A percentile compares a stretch with the other conserved stretches of the same genome.
Conservation (phyloP, 1,139 yeast species). For the Saccharomycopsis hybrid region DNA sequence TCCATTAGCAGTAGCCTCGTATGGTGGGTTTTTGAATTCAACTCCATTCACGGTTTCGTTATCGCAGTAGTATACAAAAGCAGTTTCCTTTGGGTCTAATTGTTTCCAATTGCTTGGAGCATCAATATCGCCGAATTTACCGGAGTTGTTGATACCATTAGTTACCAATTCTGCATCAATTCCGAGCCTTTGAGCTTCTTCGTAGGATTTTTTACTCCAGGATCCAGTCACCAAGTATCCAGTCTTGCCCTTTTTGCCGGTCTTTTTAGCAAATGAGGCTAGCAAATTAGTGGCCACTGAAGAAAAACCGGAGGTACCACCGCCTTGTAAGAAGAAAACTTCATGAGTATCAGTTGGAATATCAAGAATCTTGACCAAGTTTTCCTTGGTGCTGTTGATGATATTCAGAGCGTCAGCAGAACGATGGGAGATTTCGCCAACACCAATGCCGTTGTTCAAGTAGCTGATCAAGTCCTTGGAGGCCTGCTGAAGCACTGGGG, state of each 20-base stretch:
- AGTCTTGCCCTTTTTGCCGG: slow-evolving; percentile 69
- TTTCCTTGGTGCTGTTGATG: slow-evolving; percentile 68
- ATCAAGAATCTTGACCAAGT: slow-evolving; percentile 53
- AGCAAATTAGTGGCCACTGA: slow-evolving; percentile 76
- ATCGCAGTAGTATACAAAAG: slow-evolving; percentile 87
- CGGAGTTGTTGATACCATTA: slow-evolving; percentile 48
- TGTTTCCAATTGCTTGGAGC: slow-evolving; percentile 55
- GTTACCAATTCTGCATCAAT: slow-evolving; percentile 65
- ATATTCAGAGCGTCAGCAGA: slow-evolving; percentile 74
- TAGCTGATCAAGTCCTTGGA: slow-evolving; percentile 74
- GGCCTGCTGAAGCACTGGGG: slow-evolving; percentile 77
- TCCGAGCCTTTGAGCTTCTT: slow-evolving; percentile 83
- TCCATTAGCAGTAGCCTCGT: slow-evolving; percentile 52
- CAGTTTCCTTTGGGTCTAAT: slow-evolving; percentile 47
- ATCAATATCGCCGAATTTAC: slow-evolving; percentile 64
- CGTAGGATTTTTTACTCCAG: slow-evolving; percentile 85
- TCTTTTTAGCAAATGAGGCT: slow-evolving; percentile 63
- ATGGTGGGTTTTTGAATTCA: slow-evolving; percentile 59
- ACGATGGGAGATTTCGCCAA: slow-evolving; percentile 95
- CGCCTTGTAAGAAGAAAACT: slow-evolving; percentile 92
- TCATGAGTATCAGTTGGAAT: slow-evolving; percentile 85
- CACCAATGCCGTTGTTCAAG: slow-evolving; percentile 66
- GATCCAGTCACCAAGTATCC: slow-evolving; percentile 89
- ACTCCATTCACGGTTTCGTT: slow-evolving; percentile 95
- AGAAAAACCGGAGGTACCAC: slow-evolving; percentile 94